Conservation (phyloP, 2,329 filamentous ascomycete genomes). For the Penicillium sp. region DNA sequence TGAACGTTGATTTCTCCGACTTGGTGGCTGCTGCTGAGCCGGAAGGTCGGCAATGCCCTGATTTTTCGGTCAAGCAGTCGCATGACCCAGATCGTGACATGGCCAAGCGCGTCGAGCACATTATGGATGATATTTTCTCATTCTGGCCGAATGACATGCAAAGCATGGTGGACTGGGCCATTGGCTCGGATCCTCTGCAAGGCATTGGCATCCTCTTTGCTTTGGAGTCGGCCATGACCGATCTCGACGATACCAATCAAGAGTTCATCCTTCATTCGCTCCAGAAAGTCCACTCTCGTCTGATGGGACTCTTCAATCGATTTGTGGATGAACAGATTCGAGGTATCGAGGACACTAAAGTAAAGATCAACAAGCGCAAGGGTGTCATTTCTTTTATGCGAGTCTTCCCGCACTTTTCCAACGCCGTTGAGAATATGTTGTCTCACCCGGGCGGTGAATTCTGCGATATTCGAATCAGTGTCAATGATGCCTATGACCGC, state of each 20-base stretch:
- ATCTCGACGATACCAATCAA: conserved; percentile 86
- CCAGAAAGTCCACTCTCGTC: conserved; percentile 73
- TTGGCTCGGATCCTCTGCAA: conserved; percentile 82
- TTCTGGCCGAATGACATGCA: conserved; percentile 80
- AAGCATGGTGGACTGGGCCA: conserved; percentile 78
- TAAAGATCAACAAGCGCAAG: conserved; percentile 98
- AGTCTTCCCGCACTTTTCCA: conserved; percentile 84
- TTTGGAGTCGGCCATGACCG: conserved; percentile 75
- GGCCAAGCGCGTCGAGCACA: conserved; percentile 78
- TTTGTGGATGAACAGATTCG: conserved; percentile 95
- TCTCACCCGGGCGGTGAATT: conserved; percentile 54
- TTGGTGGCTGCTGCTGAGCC: conserved; percentile 67
- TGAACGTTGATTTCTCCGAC: conserved; percentile 80
- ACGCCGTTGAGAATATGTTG: conserved; percentile 82
- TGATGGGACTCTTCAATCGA: conserved; percentile 76
- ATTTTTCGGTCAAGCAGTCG: conserved; percentile 71
- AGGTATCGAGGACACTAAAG: conserved; percentile 95
- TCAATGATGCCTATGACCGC: conserved; percentile 84
- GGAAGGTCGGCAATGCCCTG: conserved; percentile 67
- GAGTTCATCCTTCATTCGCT: conserved; percentile 81
- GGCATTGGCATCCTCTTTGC: conserved; percentile 82
- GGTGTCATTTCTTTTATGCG: conserved; percentile 95
- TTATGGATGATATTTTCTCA: conserved; percentile 85
- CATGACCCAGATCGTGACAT: conserved; percentile 88
- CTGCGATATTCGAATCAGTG: conserved; percentile 69